phyloP scores from a whole-genome alignment of 2,329 filamentous ascomycete species.

The Ceratocystis alfenasii region DNA sequence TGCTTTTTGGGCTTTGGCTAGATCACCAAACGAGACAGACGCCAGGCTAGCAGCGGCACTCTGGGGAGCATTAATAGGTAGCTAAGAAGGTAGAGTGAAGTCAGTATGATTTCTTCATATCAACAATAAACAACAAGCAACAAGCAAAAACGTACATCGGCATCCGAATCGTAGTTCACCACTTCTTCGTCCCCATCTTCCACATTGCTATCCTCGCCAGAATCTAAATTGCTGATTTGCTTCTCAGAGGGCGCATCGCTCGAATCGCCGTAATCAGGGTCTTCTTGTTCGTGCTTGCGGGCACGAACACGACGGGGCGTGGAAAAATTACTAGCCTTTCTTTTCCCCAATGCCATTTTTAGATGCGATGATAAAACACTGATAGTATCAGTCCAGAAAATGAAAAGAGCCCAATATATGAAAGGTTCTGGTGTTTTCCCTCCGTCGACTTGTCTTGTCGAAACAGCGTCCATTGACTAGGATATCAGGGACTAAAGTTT shows the following conservation, averaged over 20 bases:
- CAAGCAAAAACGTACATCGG: constrained; percentile 14
- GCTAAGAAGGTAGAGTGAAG: background rate
- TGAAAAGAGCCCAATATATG: background rate
- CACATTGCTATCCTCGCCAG: constrained; percentile 27
- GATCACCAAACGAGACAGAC: constrained; percentile 73
- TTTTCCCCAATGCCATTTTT: constrained; percentile 32
- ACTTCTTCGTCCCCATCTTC: constrained; percentile 28
- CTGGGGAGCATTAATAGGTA: background rate
- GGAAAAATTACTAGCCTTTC: constrained; percentile 32
- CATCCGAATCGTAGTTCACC: constrained; percentile 20
- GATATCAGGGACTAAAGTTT: background rate
- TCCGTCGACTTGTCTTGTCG: no score
- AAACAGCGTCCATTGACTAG: no score
- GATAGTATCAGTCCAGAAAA: no score
- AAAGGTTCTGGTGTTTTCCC: background rate
- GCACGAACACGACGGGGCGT: constrained; percentile 36
- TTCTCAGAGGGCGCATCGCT: constrained; percentile 29
- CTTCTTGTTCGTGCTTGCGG: constrained; percentile 34
- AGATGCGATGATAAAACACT: background rate
- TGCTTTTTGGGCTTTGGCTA: constrained; percentile 72
- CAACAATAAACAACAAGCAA: no score
- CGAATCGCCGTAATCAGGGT: constrained; percentile 31
- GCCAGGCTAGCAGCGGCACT: constrained; percentile 31
- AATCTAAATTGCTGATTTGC: constrained; percentile 27
- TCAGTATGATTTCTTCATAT: background rate